Evolutionary conservation across 768 basidiomycete species (phyloP), one percentile per base, ranked within the genome.

Genomic region (Podaxis carcinomalis): DNA sequence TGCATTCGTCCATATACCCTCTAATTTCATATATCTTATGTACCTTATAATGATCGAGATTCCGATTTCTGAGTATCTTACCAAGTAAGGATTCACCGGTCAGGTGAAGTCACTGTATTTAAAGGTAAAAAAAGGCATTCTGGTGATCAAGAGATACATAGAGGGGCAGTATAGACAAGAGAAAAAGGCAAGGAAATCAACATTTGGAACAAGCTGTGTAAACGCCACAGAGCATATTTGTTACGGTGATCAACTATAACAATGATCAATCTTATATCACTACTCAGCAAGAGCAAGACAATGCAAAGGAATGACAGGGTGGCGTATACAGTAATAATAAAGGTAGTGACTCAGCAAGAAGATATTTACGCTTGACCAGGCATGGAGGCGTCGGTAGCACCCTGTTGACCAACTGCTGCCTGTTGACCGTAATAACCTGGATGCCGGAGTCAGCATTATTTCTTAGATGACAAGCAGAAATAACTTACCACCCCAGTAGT

Each of bases 341-440:
- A 59, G 46, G 62, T 50, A 63, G 63, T 60, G 61, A 65, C 65
- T 59, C 50, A 52, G 42, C 44, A 57, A 60, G n/a, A 61, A 21
- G 57, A 40, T 52, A 51, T 40, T 76, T 72, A 79, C 64, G 74
- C 74, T 66, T 80, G 77, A 39, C 79, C 78, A 72, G 79, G 79
- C 81, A 82, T 80, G 66, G 81, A 79, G 56, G 77, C 65, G 64
- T 89, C 88, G 59, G 80, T 80, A 59, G 78, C 73, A 65, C 82
- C 79, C 58, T 85, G 87, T 70, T 87, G 87, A 49, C 72, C 75
- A 63, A 80, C 67, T 32, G 72, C 80, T 61, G 82, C 79, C 74
- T 89, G 89, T 73, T 92, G 92, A 55, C 85, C 83, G 67, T 93
- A 93, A 69, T 93, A 93, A 64, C 90, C 92, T 93, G 56, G 1